These are phyloP conservation scores for Calonectria pauciramosa DNA, from an alignment of 2,329 filamentous ascomycete genomes.

Conservation along the genomic window DNA sequence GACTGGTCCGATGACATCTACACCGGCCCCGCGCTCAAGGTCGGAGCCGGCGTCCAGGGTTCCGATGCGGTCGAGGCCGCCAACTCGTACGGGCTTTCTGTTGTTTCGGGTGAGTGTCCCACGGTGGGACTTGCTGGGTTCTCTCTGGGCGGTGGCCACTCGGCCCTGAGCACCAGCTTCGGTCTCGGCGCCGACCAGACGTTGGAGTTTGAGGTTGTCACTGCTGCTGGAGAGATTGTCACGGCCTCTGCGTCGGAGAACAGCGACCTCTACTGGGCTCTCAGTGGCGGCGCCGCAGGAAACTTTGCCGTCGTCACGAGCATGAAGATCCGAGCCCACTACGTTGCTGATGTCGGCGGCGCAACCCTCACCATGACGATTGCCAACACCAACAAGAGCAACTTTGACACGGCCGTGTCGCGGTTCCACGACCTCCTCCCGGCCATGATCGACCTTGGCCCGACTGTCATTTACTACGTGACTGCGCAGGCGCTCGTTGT, in stretches of 20 bases:
- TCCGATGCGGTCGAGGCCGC: slow-evolving; percentile 63
- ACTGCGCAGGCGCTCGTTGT: slow-evolving; percentile 54
- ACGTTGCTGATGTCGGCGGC: slow-evolving; percentile 52
- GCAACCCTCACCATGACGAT: slow-evolving; percentile 42
- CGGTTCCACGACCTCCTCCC: slow-evolving; percentile 48
- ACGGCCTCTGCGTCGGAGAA: slow-evolving; percentile 63
- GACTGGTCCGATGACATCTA: slow-evolving; percentile 60
- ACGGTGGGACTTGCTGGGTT: slow-evolving; percentile 73
- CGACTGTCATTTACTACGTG: slow-evolving; percentile 57
- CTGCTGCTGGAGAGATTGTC: slow-evolving; percentile 61
- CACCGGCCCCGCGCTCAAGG: slow-evolving; percentile 63
- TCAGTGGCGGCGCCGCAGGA: slow-evolving; percentile 71
- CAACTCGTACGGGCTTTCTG: slow-evolving; percentile 58
- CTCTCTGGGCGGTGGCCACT: slow-evolving; percentile 69
- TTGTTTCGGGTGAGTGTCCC: slow-evolving; percentile 68
- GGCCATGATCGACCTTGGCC: slow-evolving; percentile 61
- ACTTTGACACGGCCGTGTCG: slow-evolving; percentile 35
- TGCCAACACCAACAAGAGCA: slow-evolving; percentile 21
- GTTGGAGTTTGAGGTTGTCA: slow-evolving; percentile 69
- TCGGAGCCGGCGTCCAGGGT: slow-evolving; percentile 68
- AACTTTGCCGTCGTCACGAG: slow-evolving; percentile 70
- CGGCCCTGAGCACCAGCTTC: slow-evolving; percentile 64
- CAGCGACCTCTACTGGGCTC: slow-evolving; percentile 73
- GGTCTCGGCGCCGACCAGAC: slow-evolving; percentile 73
- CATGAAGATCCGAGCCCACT: slow-evolving; percentile 66